Percentiles rank a stretch among this genome's conserved stretches.
Evolutionary conservation across 2,329 filamentous ascomycete species (phyloP).

Genomic region (Colletotrichum eremochloae): DNA sequence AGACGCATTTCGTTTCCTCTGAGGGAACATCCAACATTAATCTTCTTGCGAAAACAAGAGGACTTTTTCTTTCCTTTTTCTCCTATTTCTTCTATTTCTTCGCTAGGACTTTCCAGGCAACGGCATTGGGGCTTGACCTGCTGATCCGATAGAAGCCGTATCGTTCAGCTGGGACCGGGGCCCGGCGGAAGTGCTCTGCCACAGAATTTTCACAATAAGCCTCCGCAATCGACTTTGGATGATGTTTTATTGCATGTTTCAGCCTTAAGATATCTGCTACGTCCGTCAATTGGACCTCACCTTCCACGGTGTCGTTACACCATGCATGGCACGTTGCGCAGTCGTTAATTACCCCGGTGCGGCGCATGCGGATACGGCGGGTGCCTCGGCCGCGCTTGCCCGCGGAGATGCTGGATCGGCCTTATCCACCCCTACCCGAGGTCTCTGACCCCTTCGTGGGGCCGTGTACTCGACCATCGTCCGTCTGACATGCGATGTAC

Average conservation of each 20-base stretch:
- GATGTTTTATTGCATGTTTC: neutral
- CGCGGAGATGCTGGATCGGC: slow-evolving; percentile 1
- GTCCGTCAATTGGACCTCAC: no score
- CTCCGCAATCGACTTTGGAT: neutral
- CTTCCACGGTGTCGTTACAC: no score
- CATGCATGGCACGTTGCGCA: neutral
- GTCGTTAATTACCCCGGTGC: no score
- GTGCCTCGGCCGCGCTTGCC: neutral
- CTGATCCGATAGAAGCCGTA: neutral
- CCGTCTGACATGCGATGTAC: neutral
- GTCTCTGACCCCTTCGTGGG: slow-evolving; percentile 3
- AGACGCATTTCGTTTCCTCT: neutral
- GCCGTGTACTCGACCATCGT: slow-evolving; percentile 5
- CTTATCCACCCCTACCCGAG: neutral
- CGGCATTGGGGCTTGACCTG: no score
- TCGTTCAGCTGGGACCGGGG: neutral
- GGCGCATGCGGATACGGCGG: neutral
- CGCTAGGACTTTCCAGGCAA: neutral
- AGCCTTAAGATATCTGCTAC: neutral
- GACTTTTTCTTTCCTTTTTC: neutral
- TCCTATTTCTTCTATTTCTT: neutral
- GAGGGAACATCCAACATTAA: neutral
- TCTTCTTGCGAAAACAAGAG: neutral
- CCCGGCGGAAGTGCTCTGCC: no score
- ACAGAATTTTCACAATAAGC: no score